phyloP scores from a whole-genome alignment of 805 yeast genomes.

The Novakomyces olei region DNA sequence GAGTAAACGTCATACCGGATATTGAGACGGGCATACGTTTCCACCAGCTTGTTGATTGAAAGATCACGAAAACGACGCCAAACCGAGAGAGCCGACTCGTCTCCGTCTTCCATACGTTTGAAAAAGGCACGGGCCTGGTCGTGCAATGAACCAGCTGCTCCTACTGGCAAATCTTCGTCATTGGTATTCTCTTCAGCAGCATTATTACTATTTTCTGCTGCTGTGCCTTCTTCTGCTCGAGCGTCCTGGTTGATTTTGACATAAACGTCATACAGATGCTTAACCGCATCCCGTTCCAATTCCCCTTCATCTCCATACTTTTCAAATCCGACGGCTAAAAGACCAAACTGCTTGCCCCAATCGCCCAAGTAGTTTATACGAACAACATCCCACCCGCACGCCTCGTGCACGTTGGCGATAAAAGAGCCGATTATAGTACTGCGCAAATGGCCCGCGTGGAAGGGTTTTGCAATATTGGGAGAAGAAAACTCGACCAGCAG shows the following conservation, averaged over 20 bases:
- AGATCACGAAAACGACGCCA: conserved; percentile 85
- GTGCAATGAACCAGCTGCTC: conserved; percentile 25
- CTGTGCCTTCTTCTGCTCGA: conserved; percentile 27
- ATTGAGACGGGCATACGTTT: conserved; percentile 79
- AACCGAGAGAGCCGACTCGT: conserved; percentile 45
- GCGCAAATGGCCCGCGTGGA: conserved; percentile 98
- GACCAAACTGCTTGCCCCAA: conserved; percentile 98
- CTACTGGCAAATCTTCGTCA: conserved; percentile 5
- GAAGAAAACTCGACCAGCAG: conserved; percentile 79
- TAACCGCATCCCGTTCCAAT: conserved; percentile 59
- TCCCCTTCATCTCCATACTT: conserved; percentile 63
- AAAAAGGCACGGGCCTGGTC: conserved; percentile 73
- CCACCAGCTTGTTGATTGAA: conserved; percentile 65
- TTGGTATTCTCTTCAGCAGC: conserved; percentile 5
- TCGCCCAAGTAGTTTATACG: conserved; percentile 93
- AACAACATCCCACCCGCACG: conserved; percentile 75
- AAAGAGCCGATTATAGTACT: conserved; percentile 96
- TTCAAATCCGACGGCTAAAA: conserved; percentile 78
- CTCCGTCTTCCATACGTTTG: conserved; percentile 85
- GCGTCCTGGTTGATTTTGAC: conserved; percentile 69
- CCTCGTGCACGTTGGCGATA: conserved; percentile 70
- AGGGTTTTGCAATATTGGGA: conserved; percentile 97
- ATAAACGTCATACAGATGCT: conserved; percentile 85
- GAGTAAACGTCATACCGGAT: conserved; percentile 73
- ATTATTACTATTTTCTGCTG: too few relatives aligned